Percentiles rank a stretch among this genome's conserved stretches.
These are phyloP conservation scores for Candida nemodendra DNA, from an alignment of 805 yeast species.

Conservation along the genomic window DNA sequence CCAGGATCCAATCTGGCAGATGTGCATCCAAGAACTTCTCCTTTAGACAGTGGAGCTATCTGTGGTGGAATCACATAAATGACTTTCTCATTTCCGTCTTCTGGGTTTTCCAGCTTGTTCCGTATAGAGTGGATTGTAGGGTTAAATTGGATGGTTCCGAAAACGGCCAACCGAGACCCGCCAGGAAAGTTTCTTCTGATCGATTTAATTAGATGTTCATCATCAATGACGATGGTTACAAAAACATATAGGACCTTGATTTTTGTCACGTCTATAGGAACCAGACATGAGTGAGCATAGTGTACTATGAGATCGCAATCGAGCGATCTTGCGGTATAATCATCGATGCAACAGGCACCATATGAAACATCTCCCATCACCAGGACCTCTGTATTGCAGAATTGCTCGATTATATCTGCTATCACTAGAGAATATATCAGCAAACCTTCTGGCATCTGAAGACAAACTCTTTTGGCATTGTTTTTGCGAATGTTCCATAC, in stretches of 20 bases:
- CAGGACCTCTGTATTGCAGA: slow-evolving; percentile 80
- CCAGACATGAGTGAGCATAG: slow-evolving; percentile 96
- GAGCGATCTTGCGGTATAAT: slow-evolving; percentile 86
- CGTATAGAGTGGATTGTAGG: slow-evolving; percentile 84
- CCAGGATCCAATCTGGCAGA: slow-evolving; percentile 72
- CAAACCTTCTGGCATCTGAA: slow-evolving; percentile 97
- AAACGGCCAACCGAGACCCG: slow-evolving; percentile 73
- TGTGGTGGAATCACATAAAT: slow-evolving; percentile 82
- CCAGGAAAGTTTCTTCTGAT: slow-evolving; percentile 62
- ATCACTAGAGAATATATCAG: slow-evolving; percentile 83
- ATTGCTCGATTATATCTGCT: slow-evolving; percentile 91
- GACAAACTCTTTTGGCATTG: slow-evolving; percentile 77
- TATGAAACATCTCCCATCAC: slow-evolving; percentile 99
- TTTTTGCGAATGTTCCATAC: slow-evolving; percentile 85
- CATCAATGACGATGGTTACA: slow-evolving; percentile 90
- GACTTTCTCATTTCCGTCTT: slow-evolving; percentile 34
- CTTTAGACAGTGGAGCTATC: slow-evolving; percentile 86
- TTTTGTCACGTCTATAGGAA: slow-evolving; percentile 87
- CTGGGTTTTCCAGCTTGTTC: slow-evolving; percentile 49
- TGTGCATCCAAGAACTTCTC: slow-evolving; percentile 96
- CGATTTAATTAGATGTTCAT: slow-evolving; percentile 75
- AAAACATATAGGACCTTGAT: slow-evolving; percentile 93
- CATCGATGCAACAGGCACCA: slow-evolving; percentile 98
- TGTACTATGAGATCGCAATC: slow-evolving; percentile 95
- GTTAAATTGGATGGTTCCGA: slow-evolving; percentile 96